Base-by-base conservation (phyloP, 257 asterid genomes). In the Misopates orontium region DNA sequence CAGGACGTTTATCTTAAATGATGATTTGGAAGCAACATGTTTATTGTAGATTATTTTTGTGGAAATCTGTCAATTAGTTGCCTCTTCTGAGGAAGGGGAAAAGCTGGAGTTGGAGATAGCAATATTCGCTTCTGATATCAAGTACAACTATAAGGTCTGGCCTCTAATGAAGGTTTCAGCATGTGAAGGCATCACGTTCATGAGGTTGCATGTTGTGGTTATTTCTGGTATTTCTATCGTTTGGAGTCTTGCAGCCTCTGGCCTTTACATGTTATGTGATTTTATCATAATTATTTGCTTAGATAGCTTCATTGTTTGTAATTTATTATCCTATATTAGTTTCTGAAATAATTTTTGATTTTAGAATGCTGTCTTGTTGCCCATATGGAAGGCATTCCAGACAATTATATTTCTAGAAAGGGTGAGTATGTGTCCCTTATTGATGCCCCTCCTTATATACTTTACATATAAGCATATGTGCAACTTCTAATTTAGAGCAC, bases 331-430 rank as follows among this genome's bases (percentile, higher is more conserved):
- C 54, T 9, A 28, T 14, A 14, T 47, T 10, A 45, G 54, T 25
- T 21, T 36, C 36, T 45, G 8, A 22, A 22, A 49, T 44, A 49
- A 18, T 73, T 70, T 19, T 61, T 69, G 57, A 54, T 73, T 67
- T 71, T 75, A 93, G 99, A 95, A 84, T 79, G 95, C 96, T 73
- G 60, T 32, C 3, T 66, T 94, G 48, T 77, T 73, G 69, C 91
- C 99, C 50, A 88, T 83, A 41, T 94, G 99, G 99, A 90, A 82
- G 77, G 96, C 96, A 60, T 83, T 90, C 77, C 93, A 83, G 81
- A 88, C 99, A 2, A 57, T 88, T 64, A 86, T 94, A 82, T 94
- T 84, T 85, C 96, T 91, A 55, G 93, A 82, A 69, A 75, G 68
- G 85, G 99, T 90, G 56, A 66, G 86, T 64, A 72, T 60, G 50